These are phyloP conservation scores for Penicillium italicum DNA, from an alignment of 2,329 filamentous ascomycete genomes.

Conservation along the genomic window DNA sequence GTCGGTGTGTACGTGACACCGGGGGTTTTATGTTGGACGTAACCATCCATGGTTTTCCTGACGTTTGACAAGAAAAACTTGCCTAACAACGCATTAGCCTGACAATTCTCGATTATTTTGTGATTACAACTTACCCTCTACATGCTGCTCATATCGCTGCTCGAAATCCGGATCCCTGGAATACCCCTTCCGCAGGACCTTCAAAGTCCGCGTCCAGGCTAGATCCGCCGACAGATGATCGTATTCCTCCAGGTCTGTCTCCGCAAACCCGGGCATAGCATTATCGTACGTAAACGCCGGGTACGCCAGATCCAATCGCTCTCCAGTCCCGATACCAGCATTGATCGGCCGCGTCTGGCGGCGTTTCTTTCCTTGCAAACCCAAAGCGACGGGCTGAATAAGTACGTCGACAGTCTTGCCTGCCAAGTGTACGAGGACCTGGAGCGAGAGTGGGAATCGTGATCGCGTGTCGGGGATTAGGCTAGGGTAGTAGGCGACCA, in stretches of 20 bases:
- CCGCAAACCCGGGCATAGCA: slow-evolving; percentile 64
- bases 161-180: slow-evolving; percentile 38
- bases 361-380: slow-evolving; percentile 51
- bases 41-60: slow-evolving; percentile 30
- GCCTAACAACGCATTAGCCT: slow-evolving; percentile 15
- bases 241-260: slow-evolving; percentile 65
- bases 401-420: slow-evolving; percentile 49
- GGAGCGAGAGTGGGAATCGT: slow-evolving; percentile 36
- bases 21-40: slow-evolving; percentile 29
- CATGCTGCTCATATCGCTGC: slow-evolving; percentile 35
- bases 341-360: slow-evolving; percentile 50
- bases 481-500: slow-evolving; percentile 63
- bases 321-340: slow-evolving; percentile 51
- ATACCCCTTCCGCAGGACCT: slow-evolving; percentile 59
- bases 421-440: slow-evolving; percentile 58
- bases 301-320: slow-evolving; percentile 34
- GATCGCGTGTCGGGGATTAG: slow-evolving; percentile 51
- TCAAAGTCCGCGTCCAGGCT: slow-evolving; percentile 65
- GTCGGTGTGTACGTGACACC: slow-evolving; percentile 34
- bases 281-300: slow-evolving; percentile 53
- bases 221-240: slow-evolving; percentile 61
- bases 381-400: slow-evolving; percentile 50
- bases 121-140: slow-evolving; percentile 28
- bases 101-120: too few relatives aligned
- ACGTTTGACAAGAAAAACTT: slow-evolving; percentile 35